phyloP scores from a whole-genome alignment of 2,329 filamentous ascomycete genomes.

The Eutypa lata region DNA sequence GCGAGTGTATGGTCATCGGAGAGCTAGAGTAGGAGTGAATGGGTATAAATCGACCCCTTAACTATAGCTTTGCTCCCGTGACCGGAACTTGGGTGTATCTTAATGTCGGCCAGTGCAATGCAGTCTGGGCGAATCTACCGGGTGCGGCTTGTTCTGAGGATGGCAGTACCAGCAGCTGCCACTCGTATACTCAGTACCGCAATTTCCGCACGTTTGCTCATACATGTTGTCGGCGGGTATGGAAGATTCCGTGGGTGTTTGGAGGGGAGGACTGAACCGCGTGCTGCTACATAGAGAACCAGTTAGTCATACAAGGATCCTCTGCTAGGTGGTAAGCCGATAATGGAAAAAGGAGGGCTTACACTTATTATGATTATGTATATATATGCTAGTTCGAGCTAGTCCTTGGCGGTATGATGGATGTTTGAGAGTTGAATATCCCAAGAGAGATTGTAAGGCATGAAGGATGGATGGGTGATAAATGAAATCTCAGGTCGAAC shows the following conservation, averaged over 20 bases:
- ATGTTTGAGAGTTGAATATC: background rate
- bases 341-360: background rate
- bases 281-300: background rate
- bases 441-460: background rate
- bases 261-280: background rate
- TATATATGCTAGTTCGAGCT: background rate
- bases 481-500: background rate
- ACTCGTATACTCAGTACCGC: slow-evolving; percentile 31
- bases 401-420: background rate
- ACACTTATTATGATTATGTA: background rate
- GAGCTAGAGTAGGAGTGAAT: too few relatives aligned
- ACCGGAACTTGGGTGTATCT: background rate
- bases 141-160: slow-evolving; percentile 27
- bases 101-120: background rate
- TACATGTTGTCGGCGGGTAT: slow-evolving; percentile 20
- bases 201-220: slow-evolving; percentile 32
- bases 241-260: background rate
- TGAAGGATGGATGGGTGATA: background rate
- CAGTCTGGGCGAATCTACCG: background rate
- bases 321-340: too few relatives aligned
- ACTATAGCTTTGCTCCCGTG: background rate
- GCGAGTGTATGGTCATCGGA: too few relatives aligned
- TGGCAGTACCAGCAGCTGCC: slow-evolving; percentile 36
- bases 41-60: background rate
- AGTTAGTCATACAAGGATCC: background rate